Conservation (phyloP, 1,284 basidiomycete species). For the Abortiporus biennis region DNA sequence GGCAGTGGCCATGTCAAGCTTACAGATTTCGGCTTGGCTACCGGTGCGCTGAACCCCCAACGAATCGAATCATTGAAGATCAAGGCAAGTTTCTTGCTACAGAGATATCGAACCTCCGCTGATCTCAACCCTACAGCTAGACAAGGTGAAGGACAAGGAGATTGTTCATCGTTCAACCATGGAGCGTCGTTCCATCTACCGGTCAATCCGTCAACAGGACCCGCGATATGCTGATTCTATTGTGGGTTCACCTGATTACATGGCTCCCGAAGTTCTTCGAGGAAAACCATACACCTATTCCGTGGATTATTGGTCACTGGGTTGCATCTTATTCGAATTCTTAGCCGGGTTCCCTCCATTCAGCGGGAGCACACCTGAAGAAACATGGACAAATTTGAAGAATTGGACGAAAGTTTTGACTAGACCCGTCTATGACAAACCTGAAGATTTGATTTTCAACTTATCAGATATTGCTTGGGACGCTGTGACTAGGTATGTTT, state of each 20-base stretch:
- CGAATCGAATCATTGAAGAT: conserved; percentile 93
- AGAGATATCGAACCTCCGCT: conserved; percentile 4
- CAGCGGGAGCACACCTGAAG: conserved; percentile 91
- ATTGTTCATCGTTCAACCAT: conserved; percentile 90
- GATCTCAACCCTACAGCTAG: conserved; percentile 51
- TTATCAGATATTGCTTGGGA: conserved; percentile 94
- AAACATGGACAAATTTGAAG: conserved; percentile 99
- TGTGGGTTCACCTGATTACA: conserved; percentile 97
- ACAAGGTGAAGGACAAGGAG: conserved; percentile 94
- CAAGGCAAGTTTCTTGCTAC: conserved; percentile 54
- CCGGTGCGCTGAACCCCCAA: conserved; percentile 92
- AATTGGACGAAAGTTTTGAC: conserved; percentile 94
- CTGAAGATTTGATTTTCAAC: conserved; percentile 97
- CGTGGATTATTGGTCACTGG: conserved; percentile 98
- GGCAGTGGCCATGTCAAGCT: conserved; percentile 95
- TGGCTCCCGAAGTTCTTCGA: conserved; percentile 91
- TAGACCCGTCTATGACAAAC: conserved; percentile 91
- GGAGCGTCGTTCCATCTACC: conserved; percentile 93
- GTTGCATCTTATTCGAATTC: conserved; percentile 98
- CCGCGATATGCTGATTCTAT: conserved; percentile 96
- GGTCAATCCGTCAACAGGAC: conserved; percentile 87
- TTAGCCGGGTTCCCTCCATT: conserved; percentile 98
- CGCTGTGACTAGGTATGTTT: conserved; percentile 75
- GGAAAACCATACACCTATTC: conserved; percentile 94
- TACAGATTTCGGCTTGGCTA: conserved; percentile 97